Evolutionary conservation across 2,329 filamentous ascomycete species (phyloP).

Genomic region (Chalara sp.): DNA sequence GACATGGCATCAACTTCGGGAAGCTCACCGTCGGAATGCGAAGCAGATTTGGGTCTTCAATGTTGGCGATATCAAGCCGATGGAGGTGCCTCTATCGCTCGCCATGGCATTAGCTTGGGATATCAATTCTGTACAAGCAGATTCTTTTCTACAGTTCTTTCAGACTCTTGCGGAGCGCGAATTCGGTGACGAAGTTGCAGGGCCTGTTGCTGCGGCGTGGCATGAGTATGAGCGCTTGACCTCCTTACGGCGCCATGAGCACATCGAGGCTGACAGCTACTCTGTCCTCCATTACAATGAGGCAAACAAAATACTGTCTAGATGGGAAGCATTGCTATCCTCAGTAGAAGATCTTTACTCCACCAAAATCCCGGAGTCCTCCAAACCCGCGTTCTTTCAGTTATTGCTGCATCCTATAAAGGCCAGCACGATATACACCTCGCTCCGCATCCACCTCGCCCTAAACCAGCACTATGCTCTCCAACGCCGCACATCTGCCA

Average conservation of each 20-base stretch:
- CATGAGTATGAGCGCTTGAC: constrained; percentile 46
- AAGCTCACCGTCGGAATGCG: constrained; percentile 47
- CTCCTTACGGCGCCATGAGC: constrained; percentile 52
- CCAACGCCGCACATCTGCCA: constrained; percentile 48
- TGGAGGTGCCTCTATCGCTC: constrained; percentile 56
- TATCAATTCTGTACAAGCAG: constrained; percentile 42
- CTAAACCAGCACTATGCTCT: constrained; percentile 46
- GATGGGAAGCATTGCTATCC: constrained; percentile 43
- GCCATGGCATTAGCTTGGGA: constrained; percentile 63
- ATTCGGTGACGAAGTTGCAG: constrained; percentile 41
- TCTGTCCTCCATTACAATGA: constrained; percentile 56
- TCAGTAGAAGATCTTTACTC: constrained; percentile 45
- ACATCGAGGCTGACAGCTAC: constrained; percentile 50
- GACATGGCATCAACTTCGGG: constrained; percentile 56
- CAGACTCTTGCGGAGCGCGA: constrained; percentile 46
- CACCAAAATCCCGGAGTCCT: constrained; percentile 37
- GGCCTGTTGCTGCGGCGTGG: constrained; percentile 41
- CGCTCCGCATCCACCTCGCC: constrained; percentile 40
- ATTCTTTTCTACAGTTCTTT: constrained; percentile 47
- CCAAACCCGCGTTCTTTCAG: constrained; percentile 53
- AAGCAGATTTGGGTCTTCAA: constrained; percentile 52
- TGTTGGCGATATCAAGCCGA: constrained; percentile 51
- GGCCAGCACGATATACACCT: constrained; percentile 46
- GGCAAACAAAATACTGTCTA: constrained; percentile 45
- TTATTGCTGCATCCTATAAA: constrained; percentile 52